Evolutionary conservation across 1,284 basidiomycete genomes (phyloP).

Genomic region (Omphalotus olearius): DNA sequence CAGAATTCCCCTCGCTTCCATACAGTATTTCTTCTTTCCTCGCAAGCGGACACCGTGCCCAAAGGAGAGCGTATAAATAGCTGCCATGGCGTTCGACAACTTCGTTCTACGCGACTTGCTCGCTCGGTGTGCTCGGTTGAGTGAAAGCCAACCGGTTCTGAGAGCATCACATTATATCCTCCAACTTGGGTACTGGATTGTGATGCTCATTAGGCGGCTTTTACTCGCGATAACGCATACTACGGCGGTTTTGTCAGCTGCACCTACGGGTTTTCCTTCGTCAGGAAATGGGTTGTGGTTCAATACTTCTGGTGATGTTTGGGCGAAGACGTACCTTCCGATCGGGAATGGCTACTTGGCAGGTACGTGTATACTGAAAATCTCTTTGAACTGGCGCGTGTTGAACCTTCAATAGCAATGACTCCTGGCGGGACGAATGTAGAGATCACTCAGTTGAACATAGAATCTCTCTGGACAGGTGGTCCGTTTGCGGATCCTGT

Average conservation of each 20-base stretch:
- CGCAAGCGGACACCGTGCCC: too few species aligned
- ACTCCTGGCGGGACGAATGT: conserved; percentile 55
- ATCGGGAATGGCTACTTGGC: conserved; percentile 73
- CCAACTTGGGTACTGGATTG: not conserved
- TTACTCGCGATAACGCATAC: not conserved
- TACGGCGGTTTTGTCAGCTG: conserved; percentile 13
- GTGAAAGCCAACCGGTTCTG: not conserved
- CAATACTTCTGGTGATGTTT: conserved; percentile 43
- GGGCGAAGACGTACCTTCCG: conserved; percentile 60
- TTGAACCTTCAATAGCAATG: conserved; percentile 42
- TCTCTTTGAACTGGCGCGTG: conserved; percentile 1
- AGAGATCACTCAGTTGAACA: conserved; percentile 64
- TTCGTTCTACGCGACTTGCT: not conserved
- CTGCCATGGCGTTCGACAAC: not conserved
- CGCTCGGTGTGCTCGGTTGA: not conserved
- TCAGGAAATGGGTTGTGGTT: conserved; percentile 78
- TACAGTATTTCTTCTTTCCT: too few species aligned
- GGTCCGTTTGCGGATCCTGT: conserved; percentile 65
- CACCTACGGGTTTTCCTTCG: conserved; percentile 54
- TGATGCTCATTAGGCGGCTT: not conserved
- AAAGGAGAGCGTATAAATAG: too few species aligned
- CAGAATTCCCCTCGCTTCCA: too few species aligned
- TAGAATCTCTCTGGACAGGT: conserved; percentile 74
- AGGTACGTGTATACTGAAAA: conserved; percentile 33
- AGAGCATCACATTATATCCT: not conserved